These are phyloP conservation scores for Botrytis aclada DNA, from an alignment of 2,329 filamentous ascomycete genomes.

Conservation along the genomic window DNA sequence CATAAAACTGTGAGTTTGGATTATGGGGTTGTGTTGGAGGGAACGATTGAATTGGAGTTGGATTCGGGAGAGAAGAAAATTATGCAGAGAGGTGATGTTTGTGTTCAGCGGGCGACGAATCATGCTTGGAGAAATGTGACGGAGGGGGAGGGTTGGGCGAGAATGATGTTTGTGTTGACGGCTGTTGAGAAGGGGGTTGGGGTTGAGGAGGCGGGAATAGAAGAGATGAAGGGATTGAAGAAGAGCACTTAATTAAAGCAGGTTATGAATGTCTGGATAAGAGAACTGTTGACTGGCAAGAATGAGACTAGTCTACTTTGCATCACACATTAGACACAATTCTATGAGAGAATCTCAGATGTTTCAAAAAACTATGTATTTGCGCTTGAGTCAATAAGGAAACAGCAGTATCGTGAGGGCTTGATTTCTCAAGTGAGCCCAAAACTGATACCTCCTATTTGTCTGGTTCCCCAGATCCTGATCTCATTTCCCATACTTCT, in stretches of 20 bases:
- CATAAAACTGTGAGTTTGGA: constrained; percentile 45
- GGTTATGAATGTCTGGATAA: background rate
- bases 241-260: background rate
- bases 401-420: accelerated
- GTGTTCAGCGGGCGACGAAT: constrained; percentile 45
- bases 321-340: background rate
- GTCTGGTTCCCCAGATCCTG: background rate
- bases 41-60: constrained; percentile 42
- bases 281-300: accelerated
- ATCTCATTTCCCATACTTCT: background rate
- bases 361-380: background rate
- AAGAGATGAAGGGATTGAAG: constrained; percentile 15
- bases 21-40: constrained; percentile 43
- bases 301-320: background rate
- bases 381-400: background rate
- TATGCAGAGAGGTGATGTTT: constrained; percentile 42
- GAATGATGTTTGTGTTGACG: constrained; percentile 34
- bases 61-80: constrained; percentile 43
- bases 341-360: background rate
- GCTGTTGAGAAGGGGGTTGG: constrained; percentile 21
- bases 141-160: constrained; percentile 26
- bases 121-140: constrained; percentile 43
- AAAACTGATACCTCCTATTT: background rate
- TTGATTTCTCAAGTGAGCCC: background rate
- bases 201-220: constrained; percentile 25